Base-by-base conservation (phyloP, 2,329 filamentous ascomycete genomes). In the Fonsecaea pugnacius region DNA sequence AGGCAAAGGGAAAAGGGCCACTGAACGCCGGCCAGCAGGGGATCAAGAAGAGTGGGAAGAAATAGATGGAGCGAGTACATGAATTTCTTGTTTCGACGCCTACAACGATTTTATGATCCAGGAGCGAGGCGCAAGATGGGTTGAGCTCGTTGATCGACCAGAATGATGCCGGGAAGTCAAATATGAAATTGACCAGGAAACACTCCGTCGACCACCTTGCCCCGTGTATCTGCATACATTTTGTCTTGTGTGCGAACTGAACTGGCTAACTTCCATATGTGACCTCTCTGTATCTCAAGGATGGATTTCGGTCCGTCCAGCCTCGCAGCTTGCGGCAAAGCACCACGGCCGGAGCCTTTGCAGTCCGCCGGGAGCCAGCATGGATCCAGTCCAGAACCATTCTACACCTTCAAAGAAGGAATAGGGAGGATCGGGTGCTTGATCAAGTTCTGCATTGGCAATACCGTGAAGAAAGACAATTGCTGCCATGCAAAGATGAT, bases 41-140 rank as follows among this genome's bases (percentile, higher is more conserved):
- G 68, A 96, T 98, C 83, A 97, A 97, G 89, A 97, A 96, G 93
- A 92, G 79, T 96, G 97, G 90, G 96, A 97, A 89, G 96, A 85
- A 80, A 73, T 60, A 66, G 40, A 68, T 7, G 43, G 35, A 3
- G 4, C 16, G n/a, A 18, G 32, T n/a, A 27, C 21, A 52, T n/a
- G 35, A 16, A 3, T 30, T 48, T 9, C 32, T n/a, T 38, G 35
- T 56, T 33, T 27, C 32, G 50, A 33, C 27, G 21, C 10, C 32
- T 40, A n/a, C 53, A 51, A 65, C 57, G 65, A 59, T 55, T 43
- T 48, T 48, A 66, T 66, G 63, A 64, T 24, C n/a, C 18, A 32
- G 30, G 40, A 62, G 60, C 63, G 35, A 53, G 66, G 66, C 63
- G 66, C 55, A 64, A 64, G 51, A 52, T 60, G 63, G 60, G 53